Base-by-base conservation (phyloP, 768 basidiomycete genomes). In the Amanita muscaria region DNA sequence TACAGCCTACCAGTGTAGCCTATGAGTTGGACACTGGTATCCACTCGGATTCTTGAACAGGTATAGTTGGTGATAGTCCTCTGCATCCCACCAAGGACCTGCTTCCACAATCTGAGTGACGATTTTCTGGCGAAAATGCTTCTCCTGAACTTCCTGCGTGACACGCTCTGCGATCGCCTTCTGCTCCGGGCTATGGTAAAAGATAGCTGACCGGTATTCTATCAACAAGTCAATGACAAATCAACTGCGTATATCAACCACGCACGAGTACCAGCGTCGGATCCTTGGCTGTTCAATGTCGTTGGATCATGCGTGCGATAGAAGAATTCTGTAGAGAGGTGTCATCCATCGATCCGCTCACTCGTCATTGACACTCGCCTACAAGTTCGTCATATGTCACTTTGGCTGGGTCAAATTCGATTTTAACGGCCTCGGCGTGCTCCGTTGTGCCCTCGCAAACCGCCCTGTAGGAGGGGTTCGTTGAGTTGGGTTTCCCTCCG, bases 141-240 rank as follows among this genome's bases (percentile, higher is more conserved):
- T 85, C 44, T 73, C 78, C 61, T 93, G 85, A 2, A 97, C 78
- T 59, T 93, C 85, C 27, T 73, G 73, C 0, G 86, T 91, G 2
- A 97, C 80, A 16, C 78, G 73, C 54, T 79, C 69, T 3, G 92
- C 94, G 46, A 79, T 76, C 25, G 68, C 58, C 30, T 67, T 65
- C 59, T 97, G 94, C 52, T 86, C 87, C 1, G 74, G 69, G 0
- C 78, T 74, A 54, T 84, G 67, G 11, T 77, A 83, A 63, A 92
- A 97, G 58, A 98, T 94, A 10, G 79, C 88, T 1, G 91, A 92
- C 39, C 94, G 88, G 60, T 97, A 97, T 64, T 97, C 89, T 87
- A 59, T 14, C 19, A 14, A 22, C 30, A 12, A 9, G 25, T 40
- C 27, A 21, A n/a, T 14, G 44, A 21, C 14, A 33, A 25, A 21